Evolutionary conservation across 2,329 filamentous ascomycete genomes (phyloP).

Genomic region (Colletotrichum viniferum): DNA sequence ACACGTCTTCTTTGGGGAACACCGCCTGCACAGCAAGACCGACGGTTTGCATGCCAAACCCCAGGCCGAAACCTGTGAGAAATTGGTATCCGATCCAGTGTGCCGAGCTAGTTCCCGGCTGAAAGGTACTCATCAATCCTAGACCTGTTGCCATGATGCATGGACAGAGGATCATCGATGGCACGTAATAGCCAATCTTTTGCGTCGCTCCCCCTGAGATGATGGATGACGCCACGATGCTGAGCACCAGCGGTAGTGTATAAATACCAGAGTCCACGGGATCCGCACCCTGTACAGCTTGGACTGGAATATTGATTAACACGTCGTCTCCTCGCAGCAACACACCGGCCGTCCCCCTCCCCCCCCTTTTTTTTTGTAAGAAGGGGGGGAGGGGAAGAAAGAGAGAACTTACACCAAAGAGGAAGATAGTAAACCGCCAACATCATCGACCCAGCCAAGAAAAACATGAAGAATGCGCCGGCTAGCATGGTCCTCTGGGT

Average conservation of each 20-base stretch:
- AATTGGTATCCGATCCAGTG: slow-evolving; percentile 67
- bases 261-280: slow-evolving; percentile 61
- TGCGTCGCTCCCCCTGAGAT: slow-evolving; percentile 53
- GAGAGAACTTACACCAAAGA: slow-evolving; percentile 54
- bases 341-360: neutral
- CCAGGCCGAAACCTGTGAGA: slow-evolving; percentile 62
- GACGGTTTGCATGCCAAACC: slow-evolving; percentile 62
- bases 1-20: slow-evolving; percentile 54
- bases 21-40: slow-evolving; percentile 62
- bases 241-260: slow-evolving; percentile 61
- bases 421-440: slow-evolving; percentile 59
- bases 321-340: neutral
- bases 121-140: slow-evolving; percentile 63
- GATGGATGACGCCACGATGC: slow-evolving; percentile 57
- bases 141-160: slow-evolving; percentile 55
- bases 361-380: neutral
- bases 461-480: slow-evolving; percentile 50
- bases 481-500: slow-evolving; percentile 58
- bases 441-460: slow-evolving; percentile 55
- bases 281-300: slow-evolving; percentile 57
- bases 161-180: slow-evolving; percentile 57
- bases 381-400: too few relatives aligned
- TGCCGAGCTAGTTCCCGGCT: slow-evolving; percentile 45
- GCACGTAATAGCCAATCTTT: slow-evolving; percentile 64
- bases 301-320: slow-evolving; percentile 41